phyloP scores from a whole-genome alignment of 2,329 filamentous ascomycete species.

The Pseudonectria buxi region DNA sequence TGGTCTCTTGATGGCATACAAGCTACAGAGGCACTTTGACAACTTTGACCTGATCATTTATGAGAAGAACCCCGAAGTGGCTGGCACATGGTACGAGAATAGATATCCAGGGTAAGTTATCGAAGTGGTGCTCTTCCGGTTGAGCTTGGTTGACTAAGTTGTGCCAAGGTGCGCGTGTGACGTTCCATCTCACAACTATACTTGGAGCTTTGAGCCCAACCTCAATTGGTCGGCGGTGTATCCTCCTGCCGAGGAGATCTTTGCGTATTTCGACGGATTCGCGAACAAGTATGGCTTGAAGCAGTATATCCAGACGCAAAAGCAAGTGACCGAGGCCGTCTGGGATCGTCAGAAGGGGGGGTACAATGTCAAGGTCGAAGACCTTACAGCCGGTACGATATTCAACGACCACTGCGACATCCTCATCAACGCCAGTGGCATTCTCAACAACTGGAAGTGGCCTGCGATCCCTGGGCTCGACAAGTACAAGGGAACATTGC shows the following conservation, averaged over 20 bases:
- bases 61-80: constrained; percentile 49
- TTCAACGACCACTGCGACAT: constrained; percentile 31
- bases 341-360: constrained; percentile 38
- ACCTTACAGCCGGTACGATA: constrained; percentile 12
- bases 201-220: constrained; percentile 39
- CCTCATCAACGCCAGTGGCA: constrained; percentile 41
- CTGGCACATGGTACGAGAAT: constrained; percentile 55
- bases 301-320: constrained; percentile 36
- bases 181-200: constrained; percentile 46
- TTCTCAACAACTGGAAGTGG: constrained; percentile 45
- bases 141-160: not conserved
- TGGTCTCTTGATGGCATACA: constrained; percentile 7
- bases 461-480: constrained; percentile 41
- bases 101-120: constrained; percentile 41
- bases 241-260: constrained; percentile 47
- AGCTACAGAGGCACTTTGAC: constrained; percentile 9
- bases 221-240: constrained; percentile 50
- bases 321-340: constrained; percentile 34
- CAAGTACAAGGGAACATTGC: constrained; percentile 39
- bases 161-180: constrained; percentile 40
- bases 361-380: constrained; percentile 36
- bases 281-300: constrained; percentile 42
- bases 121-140: not conserved
- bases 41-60: constrained; percentile 31
- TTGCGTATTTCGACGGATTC: constrained; percentile 42